Percentiles rank a stretch among this genome's conserved stretches.
Conservation (phyloP, 1,284 basidiomycete genomes). For the Puccinia novopanici region DNA sequence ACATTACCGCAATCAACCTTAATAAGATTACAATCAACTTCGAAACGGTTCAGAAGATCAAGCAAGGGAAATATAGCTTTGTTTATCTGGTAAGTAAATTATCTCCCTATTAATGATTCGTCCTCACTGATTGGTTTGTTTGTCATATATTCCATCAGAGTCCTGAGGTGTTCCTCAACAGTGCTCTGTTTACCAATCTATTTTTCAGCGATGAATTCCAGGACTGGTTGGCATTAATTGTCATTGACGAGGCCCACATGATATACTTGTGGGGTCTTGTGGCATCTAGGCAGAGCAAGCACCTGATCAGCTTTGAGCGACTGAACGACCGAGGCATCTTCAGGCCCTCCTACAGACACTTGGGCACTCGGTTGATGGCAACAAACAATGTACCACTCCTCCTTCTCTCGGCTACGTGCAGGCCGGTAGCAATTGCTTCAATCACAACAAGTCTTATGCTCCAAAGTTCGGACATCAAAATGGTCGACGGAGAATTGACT, state of each 20-base stretch:
- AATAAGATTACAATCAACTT: not conserved
- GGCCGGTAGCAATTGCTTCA: not conserved
- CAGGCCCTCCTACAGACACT: not conserved
- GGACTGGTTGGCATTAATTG: not conserved
- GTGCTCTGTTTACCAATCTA: not conserved
- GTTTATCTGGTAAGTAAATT: conserved; percentile 8
- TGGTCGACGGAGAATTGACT: not conserved
- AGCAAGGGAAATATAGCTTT: conserved; percentile 8
- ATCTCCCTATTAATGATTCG: no score
- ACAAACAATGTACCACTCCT: conserved; percentile 2
- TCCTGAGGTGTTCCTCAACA: conserved; percentile 21
- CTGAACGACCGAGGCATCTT: not conserved
- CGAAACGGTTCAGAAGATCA: not conserved
- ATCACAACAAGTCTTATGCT: not conserved
- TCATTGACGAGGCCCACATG: conserved; percentile 4
- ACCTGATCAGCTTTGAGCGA: not conserved
- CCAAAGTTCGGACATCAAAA: not conserved
- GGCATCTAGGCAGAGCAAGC: not conserved
- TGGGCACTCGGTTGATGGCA: not conserved
- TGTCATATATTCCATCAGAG: not conserved
- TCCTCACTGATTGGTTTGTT: no score
- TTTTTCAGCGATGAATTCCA: conserved; percentile 20
- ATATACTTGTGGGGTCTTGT: no score
- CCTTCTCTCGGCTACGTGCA: not conserved
- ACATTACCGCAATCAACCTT: conserved; percentile 19